phyloP scores from a whole-genome alignment of 1,139 yeast species.

The Suhomyces bolitotheri region DNA sequence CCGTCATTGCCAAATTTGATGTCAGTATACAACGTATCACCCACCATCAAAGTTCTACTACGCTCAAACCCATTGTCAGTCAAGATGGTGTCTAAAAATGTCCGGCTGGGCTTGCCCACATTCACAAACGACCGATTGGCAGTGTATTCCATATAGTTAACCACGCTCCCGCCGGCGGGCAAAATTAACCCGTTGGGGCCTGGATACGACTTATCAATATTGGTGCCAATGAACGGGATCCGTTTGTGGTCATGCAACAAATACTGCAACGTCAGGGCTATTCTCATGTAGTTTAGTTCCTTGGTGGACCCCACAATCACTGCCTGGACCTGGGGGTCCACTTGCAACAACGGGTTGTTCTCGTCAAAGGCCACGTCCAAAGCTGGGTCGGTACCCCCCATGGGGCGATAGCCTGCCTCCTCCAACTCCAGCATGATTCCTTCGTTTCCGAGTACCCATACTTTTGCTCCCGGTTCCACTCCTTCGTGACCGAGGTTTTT shows the following conservation, averaged over 20 bases:
- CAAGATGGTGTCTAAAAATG: constrained; percentile 34
- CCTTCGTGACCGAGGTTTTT: constrained; percentile 25
- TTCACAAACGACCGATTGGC: constrained; percentile 34
- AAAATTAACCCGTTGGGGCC: constrained; percentile 39
- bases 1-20: constrained; percentile 48
- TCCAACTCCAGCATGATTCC: constrained; percentile 77
- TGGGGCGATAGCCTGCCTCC: constrained; percentile 63
- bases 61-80: constrained; percentile 29
- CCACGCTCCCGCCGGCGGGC: constrained; percentile 48
- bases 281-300: constrained; percentile 39
- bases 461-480: constrained; percentile 45
- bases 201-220: constrained; percentile 44
- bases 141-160: constrained; percentile 40
- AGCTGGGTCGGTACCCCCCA: constrained; percentile 69
- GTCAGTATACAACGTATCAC: constrained; percentile 47
- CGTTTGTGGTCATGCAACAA: constrained; percentile 33
- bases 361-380: constrained; percentile 33
- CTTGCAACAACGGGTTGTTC: constrained; percentile 47
- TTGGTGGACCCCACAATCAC: constrained; percentile 46
- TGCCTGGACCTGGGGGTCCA: constrained; percentile 43
- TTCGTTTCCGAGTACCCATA: constrained; percentile 82
- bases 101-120: constrained; percentile 42
- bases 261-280: constrained; percentile 42
- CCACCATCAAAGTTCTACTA: constrained; percentile 38
- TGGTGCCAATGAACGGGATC: constrained; percentile 42